Conservation (phyloP, 2,329 filamentous ascomycete genomes). For the Talaromyces albobiverticillius region DNA sequence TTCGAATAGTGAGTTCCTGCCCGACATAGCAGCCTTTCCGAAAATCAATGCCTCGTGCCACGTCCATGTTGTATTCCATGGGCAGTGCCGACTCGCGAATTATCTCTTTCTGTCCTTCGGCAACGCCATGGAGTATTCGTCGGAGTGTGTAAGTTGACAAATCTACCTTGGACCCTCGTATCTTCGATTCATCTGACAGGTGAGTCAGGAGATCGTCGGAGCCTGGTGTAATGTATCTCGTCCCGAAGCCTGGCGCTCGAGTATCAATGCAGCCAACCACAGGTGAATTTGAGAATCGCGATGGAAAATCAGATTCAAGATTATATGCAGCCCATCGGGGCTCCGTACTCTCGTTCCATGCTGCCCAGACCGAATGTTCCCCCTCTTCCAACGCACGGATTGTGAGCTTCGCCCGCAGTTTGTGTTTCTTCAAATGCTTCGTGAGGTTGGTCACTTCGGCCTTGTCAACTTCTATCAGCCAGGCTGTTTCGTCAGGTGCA, state of each 20-base stretch:
- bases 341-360: slow-evolving; percentile 59
- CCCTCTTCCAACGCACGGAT: slow-evolving; percentile 63
- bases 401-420: slow-evolving; percentile 74
- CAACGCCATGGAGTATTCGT: slow-evolving; percentile 74
- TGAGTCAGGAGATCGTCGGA: slow-evolving; percentile 31
- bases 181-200: slow-evolving; percentile 29
- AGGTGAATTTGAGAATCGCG: slow-evolving; percentile 27
- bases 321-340: slow-evolving; percentile 39
- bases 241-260: slow-evolving; percentile 40
- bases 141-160: slow-evolving; percentile 68
- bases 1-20: slow-evolving; percentile 94
- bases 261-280: slow-evolving; percentile 37
- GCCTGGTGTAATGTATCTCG: slow-evolving; percentile 36
- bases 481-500: slow-evolving; percentile 41
- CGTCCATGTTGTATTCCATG: slow-evolving; percentile 84
- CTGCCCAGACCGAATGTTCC: slow-evolving; percentile 68
- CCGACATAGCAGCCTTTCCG: slow-evolving; percentile 96
- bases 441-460: slow-evolving; percentile 60
- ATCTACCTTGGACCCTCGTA: slow-evolving; percentile 48
- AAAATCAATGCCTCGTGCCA: slow-evolving; percentile 83
- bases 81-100: slow-evolving; percentile 69
- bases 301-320: slow-evolving; percentile 30
- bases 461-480: slow-evolving; percentile 80
- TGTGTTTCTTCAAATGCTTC: slow-evolving; percentile 79
- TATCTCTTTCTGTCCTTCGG: slow-evolving; percentile 83